Conservation (phyloP, 75 land plant species). For the Cryptomeria japonica region DNA sequence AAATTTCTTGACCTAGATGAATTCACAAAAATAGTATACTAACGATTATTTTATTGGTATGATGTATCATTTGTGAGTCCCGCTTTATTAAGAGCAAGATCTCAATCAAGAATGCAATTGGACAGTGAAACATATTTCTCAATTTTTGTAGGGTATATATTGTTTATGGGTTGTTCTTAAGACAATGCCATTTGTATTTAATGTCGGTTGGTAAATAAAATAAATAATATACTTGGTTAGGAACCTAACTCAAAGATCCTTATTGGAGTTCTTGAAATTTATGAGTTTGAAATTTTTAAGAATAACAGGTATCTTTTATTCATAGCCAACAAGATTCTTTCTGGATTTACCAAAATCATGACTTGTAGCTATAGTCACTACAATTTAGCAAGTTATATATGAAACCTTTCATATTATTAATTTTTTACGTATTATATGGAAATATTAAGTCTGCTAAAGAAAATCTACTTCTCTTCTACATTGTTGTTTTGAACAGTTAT, state of each 20-base stretch:
- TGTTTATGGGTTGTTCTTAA: background rate
- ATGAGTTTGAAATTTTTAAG: constrained; percentile 99
- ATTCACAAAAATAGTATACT: constrained; percentile 87
- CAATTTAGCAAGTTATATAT: background rate
- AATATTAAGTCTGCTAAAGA: background rate
- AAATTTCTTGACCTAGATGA: constrained; percentile 89
- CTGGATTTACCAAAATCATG: background rate
- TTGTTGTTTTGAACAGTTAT: constrained; percentile 94
- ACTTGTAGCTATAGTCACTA: background rate
- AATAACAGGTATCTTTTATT: constrained; percentile 75
- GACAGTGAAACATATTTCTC: background rate
- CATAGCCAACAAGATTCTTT: background rate
- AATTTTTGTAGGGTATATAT: background rate
- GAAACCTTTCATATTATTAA: background rate
- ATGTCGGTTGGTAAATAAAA: constrained; percentile 88
- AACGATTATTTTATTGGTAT: constrained; percentile 95
- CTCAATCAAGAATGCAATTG: background rate
- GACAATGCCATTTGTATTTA: background rate
- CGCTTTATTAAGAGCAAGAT: background rate
- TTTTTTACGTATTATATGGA: background rate
- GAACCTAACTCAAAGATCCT: constrained; percentile 82
- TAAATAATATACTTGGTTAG: constrained; percentile 92
- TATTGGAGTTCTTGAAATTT: constrained; percentile 98
- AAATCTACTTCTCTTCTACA: background rate
- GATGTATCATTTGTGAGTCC: background rate